Evolutionary conservation across 495 filamentous ascomycete genomes (phyloP), one percentile per base, ranked within the genome.

Genomic region (Podospora tetraspora): DNA sequence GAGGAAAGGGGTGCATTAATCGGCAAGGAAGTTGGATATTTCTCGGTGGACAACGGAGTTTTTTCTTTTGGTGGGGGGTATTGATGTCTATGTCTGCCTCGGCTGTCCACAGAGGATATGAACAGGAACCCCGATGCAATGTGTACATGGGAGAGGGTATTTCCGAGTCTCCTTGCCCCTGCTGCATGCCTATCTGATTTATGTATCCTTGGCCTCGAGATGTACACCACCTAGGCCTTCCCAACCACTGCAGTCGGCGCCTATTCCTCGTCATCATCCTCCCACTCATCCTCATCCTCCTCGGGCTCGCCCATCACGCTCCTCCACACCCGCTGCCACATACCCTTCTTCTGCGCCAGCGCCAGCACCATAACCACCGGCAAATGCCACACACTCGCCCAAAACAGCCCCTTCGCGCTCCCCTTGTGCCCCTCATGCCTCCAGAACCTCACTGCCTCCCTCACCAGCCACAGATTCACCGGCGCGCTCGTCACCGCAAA

Each of bases 351-450:
- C 75, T 95, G 93, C 60, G 89, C 87, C 76, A 98, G 91, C 56
- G 93, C 96, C 67, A 97, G 81, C 67, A 97, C 91, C 83, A 99
- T 88, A 24, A 97, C 85, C 59, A 92, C 91, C 0, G 95, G 95
- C 52, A 99, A 73, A 81, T 97, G 93, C 95, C 95, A 99, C 25
- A 99, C 93, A 78, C 92, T 96, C 0, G 95, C 92, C 95, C 95
- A 99, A 79, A 99, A 99, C 66, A 99, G 75, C 6, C 89, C 90
- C 59, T 92, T 87, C 8, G 96, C 96, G 57, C 83, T 90, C 6
- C 96, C 96, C 70, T 90, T 87, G 59, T 86, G 84, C 16, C 94
- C 95, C 67, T 92, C 86, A 32, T 87, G 80, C 66, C 86, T 84
- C 88, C 91, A 97, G 78, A 98, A 97, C 62, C 82, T 82, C 74